Conservation (phyloP, 495 filamentous ascomycete species). For the Lichina pygmaea region DNA sequence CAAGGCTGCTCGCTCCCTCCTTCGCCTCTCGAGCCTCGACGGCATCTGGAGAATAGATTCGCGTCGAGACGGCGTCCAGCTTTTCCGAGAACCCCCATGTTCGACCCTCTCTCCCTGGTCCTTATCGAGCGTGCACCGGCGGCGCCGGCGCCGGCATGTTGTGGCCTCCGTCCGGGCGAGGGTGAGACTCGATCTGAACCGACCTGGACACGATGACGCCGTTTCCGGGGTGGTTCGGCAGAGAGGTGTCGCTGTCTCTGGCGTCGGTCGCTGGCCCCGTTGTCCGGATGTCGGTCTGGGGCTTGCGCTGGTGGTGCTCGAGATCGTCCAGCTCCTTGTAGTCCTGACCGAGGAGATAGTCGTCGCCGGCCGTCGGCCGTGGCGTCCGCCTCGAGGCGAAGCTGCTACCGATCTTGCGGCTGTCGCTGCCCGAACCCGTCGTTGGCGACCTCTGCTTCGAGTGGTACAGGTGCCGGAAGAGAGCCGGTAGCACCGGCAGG, state of each 20-base stretch:
- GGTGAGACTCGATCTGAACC: background rate
- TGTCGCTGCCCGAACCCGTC: background rate
- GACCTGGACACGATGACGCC: background rate
- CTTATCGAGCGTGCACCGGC: too few species aligned
- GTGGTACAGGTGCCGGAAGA: conserved; percentile 3
- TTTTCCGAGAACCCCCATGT: too few species aligned
- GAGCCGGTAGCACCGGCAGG: conserved; percentile 7
- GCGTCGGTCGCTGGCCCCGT: background rate
- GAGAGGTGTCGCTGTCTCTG: background rate
- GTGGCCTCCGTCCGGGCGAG: background rate
- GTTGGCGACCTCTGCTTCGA: background rate
- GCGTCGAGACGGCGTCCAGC: too few species aligned
- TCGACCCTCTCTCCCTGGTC: too few species aligned
- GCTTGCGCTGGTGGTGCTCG: background rate
- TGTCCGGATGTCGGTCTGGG: background rate
- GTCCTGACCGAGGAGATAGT: background rate
- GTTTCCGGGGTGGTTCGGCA: background rate
- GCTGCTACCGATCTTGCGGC: background rate
- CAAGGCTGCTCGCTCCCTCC: too few species aligned
- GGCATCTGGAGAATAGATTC: too few species aligned
- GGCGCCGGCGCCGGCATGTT: too few species aligned
- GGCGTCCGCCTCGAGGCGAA: background rate
- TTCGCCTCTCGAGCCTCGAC: too few species aligned
- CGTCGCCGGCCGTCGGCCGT: background rate
- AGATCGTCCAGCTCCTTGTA: background rate